Base-by-base conservation (phyloP, 1,139 yeast species). In the Pichia sp. region DNA sequence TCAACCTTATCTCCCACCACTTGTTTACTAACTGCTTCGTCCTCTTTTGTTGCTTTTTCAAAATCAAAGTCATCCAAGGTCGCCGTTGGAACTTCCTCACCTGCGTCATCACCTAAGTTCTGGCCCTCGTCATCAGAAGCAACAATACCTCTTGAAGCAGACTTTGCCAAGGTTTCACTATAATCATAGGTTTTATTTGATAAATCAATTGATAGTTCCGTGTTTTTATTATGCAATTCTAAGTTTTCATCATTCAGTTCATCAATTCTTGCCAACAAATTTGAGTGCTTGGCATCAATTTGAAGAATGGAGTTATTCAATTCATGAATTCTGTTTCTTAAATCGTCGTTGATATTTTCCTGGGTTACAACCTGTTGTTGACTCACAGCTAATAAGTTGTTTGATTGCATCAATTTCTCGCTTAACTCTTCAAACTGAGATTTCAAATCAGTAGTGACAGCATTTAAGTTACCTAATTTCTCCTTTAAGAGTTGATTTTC, bases 281-380 rank as follows among this genome's bases (percentile, higher is more conserved):
- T 37, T 5, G 55, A 67, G 68, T 54, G 69, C 64, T 38, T 67
- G 49, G 50, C 59, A 55, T 59, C 56, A 55, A 64, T 63, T 37
- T 67, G 64, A 49, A 66, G 66, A 42, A 66, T 62, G 54, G 68
- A 73, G 51, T 57, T 61, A 29, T 58, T 65, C 50, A 72, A 59
- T 45, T 63, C 71, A 27, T 71, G 75, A 39, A 77, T 71, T 56
- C 82, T 84, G 9, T 61, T 61, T 51, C 66, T 66, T 38, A 77
- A 64, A 31, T 66, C 63, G 37, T 63, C 54, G 31, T 71, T 69
- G 41, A 66, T 66, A 27, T 77, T 69, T 49, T 79, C 69, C 34
- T 74, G 71, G 4, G 82, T 77, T 41, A 77, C 81, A 44, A 80
- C 72, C 60, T 87, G 95, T 35, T 84, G 81, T 45, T 77, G 72